Evolutionary conservation across 768 basidiomycete species (phyloP).

Genomic region (Suillus discolor): DNA sequence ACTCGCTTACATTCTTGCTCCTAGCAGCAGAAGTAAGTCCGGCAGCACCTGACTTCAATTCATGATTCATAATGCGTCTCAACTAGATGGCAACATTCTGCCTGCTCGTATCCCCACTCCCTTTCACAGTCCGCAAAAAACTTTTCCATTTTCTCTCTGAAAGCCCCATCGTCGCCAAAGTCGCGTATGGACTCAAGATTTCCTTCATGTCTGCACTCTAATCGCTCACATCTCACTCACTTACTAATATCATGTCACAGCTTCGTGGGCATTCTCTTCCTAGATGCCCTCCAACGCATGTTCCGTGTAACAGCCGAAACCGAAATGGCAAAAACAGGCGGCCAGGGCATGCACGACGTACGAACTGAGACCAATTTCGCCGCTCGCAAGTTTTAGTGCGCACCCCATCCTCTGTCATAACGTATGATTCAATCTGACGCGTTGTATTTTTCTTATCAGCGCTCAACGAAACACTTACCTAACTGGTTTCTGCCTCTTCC

Average conservation of each 20-base stretch:
- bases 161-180: conserved; percentile 72
- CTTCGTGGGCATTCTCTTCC: conserved; percentile 85
- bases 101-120: conserved; percentile 82
- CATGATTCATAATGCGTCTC: neutral
- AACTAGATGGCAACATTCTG: conserved; percentile 81
- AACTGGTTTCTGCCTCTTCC: conserved; percentile 92
- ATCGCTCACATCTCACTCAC: neutral
- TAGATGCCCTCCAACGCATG: conserved; percentile 94
- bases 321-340: conserved; percentile 62
- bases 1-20: conserved; percentile 78
- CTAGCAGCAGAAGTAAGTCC: conserved; percentile 67
- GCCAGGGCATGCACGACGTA: conserved; percentile 54
- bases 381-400: conserved; percentile 92
- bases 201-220: conserved; percentile 75
- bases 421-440: neutral
- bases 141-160: conserved; percentile 75
- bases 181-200: conserved; percentile 92
- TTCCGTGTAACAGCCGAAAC: conserved; percentile 74
- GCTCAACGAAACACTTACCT: conserved; percentile 91
- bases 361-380: conserved; percentile 87
- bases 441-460: conserved; percentile 37
- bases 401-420: conserved; percentile 12
- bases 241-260: conserved; percentile 33
- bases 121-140: conserved; percentile 67
- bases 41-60: neutral